phyloP scores from a whole-genome alignment of 768 basidiomycete species.

The Leccinum rimulosum region DNA sequence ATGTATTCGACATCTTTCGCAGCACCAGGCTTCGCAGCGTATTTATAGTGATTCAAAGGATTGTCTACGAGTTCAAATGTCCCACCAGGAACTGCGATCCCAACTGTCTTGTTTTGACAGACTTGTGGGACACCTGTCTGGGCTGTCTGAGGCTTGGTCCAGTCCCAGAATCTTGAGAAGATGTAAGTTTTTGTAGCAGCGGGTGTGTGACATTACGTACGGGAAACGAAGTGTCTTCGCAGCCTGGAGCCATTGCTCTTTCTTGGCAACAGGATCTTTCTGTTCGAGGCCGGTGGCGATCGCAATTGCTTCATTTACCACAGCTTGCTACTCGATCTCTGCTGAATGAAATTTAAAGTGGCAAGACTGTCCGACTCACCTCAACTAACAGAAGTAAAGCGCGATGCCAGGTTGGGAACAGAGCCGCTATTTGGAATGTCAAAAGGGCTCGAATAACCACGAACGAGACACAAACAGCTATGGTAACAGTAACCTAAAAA shows the following conservation, averaged over 20 bases:
- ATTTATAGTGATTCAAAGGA: constrained; percentile 15
- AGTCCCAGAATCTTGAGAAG: constrained; percentile 18
- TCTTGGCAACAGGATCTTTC: neutral
- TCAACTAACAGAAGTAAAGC: constrained; percentile 11
- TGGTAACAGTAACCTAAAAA: constrained; percentile 21
- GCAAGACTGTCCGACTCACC: neutral
- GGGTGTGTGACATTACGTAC: constrained; percentile 1
- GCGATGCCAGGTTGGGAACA: constrained; percentile 24
- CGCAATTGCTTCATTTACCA: constrained; percentile 12
- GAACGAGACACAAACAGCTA: constrained; percentile 5
- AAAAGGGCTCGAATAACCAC: neutral
- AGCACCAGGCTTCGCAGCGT: neutral
- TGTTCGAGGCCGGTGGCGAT: constrained; percentile 10
- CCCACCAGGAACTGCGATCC: neutral
- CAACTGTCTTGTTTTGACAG: neutral
- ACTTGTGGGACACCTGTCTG: constrained; percentile 5
- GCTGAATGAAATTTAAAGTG: too few species aligned
- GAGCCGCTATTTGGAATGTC: constrained; percentile 13
- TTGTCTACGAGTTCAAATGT: neutral
- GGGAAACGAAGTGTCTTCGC: constrained; percentile 18
- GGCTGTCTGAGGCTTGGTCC: constrained; percentile 8
- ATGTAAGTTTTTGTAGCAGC: neutral
- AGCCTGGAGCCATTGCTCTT: constrained; percentile 11
- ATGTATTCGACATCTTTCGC: neutral
- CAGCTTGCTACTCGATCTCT: constrained; percentile 12